Evolutionary conservation across 1,139 yeast genomes (phyloP).

Genomic region (Yarrowia galli): DNA sequence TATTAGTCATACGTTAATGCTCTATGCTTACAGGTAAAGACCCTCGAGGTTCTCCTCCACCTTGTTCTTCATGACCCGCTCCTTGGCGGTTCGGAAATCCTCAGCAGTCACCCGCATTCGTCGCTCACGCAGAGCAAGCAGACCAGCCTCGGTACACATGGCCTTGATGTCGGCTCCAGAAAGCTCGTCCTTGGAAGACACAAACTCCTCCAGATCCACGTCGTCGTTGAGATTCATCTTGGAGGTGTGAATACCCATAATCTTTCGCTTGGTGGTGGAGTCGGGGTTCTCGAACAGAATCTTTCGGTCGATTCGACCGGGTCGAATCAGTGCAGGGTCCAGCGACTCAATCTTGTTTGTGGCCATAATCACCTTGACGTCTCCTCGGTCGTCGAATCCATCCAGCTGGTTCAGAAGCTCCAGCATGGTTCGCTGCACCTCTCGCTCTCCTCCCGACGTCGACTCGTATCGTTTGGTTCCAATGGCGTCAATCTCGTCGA

Average conservation of each 20-base stretch:
- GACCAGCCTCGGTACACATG: slow-evolving; percentile 96
- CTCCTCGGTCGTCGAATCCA: slow-evolving; percentile 98
- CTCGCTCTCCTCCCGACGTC: slow-evolving; percentile 97
- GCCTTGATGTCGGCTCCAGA: slow-evolving; percentile 99
- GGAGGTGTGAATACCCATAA: slow-evolving; percentile 89
- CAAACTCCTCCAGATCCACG: slow-evolving; percentile 88
- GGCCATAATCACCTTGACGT: slow-evolving; percentile 98
- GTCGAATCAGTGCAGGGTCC: slow-evolving; percentile 98
- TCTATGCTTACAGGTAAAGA: slow-evolving; percentile 66
- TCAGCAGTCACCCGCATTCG: slow-evolving; percentile 98
- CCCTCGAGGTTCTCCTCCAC: slow-evolving; percentile 98
- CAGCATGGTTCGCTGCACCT: slow-evolving; percentile 98
- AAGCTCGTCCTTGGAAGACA: slow-evolving; percentile 89
- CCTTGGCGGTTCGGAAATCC: slow-evolving; percentile 94
- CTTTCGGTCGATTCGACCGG: slow-evolving; percentile 98
- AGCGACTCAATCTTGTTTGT: slow-evolving; percentile 94
- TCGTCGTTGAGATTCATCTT: slow-evolving; percentile 92
- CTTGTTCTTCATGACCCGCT: slow-evolving; percentile 95
- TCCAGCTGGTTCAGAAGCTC: slow-evolving; percentile 95
- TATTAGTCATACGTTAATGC: slow-evolving; percentile 16
- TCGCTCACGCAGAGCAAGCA: slow-evolving; percentile 94
- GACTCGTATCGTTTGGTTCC: slow-evolving; percentile 99
- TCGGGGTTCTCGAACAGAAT: slow-evolving; percentile 97
- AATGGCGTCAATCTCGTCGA: slow-evolving; percentile 98
- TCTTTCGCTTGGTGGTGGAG: slow-evolving; percentile 89